phyloP scores from a whole-genome alignment of 768 basidiomycete species.

The Calocera cornea region DNA sequence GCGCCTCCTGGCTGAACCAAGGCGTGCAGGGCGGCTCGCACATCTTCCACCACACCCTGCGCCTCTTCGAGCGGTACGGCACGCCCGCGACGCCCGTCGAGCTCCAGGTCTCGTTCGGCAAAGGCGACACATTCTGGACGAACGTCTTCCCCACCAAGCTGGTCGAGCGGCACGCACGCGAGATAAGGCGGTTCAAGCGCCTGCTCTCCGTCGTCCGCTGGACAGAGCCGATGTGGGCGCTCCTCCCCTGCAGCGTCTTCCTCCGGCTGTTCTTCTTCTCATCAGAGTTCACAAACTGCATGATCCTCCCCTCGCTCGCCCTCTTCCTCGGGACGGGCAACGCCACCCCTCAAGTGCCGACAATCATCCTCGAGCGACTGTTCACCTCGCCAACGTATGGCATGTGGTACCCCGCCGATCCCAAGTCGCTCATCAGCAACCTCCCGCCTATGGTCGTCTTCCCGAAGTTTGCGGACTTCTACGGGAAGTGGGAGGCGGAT shows the following conservation, averaged over 20 bases:
- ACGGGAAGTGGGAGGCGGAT: slow-evolving; percentile 5
- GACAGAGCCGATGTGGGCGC: slow-evolving; percentile 27
- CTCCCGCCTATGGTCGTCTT: slow-evolving; percentile 36
- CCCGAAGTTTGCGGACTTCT: slow-evolving; percentile 8
- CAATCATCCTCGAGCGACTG: slow-evolving; percentile 5
- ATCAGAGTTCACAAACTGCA: slow-evolving; percentile 20
- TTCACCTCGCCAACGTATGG: slow-evolving; percentile 3
- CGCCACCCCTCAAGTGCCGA: background rate
- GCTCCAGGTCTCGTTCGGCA: slow-evolving; percentile 33
- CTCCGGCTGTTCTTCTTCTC: slow-evolving; percentile 31
- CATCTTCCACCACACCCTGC: slow-evolving; percentile 30
- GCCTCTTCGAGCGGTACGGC: slow-evolving; percentile 26
- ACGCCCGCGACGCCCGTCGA: slow-evolving; percentile 27
- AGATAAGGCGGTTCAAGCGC: slow-evolving; percentile 29
- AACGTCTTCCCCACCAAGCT: slow-evolving; percentile 33
- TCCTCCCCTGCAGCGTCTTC: slow-evolving; percentile 30
- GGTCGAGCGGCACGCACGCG: slow-evolving; percentile 24
- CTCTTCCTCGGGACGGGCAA: slow-evolving; percentile 13
- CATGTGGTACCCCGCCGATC: slow-evolving; percentile 7
- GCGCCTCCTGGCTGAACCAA: slow-evolving; percentile 30
- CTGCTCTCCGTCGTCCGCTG: slow-evolving; percentile 26
- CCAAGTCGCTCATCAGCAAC: slow-evolving; percentile 7
- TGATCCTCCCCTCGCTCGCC: slow-evolving; percentile 14
- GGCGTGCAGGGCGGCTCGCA: slow-evolving; percentile 28
- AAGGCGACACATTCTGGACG: slow-evolving; percentile 34